Percentiles rank a stretch among this genome's conserved stretches.
Conservation (phyloP, 73 alveolate genomes). For the Paraurostyla sp. region DNA sequence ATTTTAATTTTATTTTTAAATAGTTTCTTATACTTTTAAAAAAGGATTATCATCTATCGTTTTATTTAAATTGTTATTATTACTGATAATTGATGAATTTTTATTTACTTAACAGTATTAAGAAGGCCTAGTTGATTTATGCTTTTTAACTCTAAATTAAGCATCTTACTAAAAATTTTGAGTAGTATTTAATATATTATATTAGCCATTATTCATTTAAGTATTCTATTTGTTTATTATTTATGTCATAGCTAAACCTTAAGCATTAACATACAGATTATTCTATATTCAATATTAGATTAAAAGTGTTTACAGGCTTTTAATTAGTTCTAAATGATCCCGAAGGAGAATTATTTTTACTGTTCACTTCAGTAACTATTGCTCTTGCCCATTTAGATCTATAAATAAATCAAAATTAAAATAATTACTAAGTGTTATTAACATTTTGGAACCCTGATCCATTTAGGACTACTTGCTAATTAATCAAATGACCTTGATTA, state of each 20-base stretch:
- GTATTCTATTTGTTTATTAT: not conserved
- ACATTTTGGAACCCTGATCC: not conserved
- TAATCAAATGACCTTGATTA: not conserved
- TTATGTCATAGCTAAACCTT: constrained; percentile 25
- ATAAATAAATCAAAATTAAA: not conserved
- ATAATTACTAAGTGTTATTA: not conserved
- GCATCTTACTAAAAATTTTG: constrained; percentile 25
- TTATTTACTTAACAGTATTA: not conserved
- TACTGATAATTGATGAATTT: constrained; percentile 16
- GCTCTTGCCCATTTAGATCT: constrained; percentile 43
- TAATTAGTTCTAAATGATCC: constrained; percentile 12
- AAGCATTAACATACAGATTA: not conserved
- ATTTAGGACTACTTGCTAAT: not conserved
- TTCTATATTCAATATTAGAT: not conserved
- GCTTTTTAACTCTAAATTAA: constrained; percentile 45
- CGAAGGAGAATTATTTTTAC: constrained; percentile 32
- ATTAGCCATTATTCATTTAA: not conserved
- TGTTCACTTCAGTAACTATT: constrained; percentile 34
- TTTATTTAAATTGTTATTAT: constrained; percentile 1
- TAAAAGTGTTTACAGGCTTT: not conserved
- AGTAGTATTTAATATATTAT: not conserved
- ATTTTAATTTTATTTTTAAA: not conserved
- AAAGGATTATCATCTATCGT: constrained; percentile 34
- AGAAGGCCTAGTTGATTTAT: not conserved
- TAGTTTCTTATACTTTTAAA: not conserved